A percentile compares a stretch with the other conserved stretches of the same genome.
phyloP scores from a whole-genome alignment of 139 green algal genomes.

The Ettlia oleoabundans region DNA sequence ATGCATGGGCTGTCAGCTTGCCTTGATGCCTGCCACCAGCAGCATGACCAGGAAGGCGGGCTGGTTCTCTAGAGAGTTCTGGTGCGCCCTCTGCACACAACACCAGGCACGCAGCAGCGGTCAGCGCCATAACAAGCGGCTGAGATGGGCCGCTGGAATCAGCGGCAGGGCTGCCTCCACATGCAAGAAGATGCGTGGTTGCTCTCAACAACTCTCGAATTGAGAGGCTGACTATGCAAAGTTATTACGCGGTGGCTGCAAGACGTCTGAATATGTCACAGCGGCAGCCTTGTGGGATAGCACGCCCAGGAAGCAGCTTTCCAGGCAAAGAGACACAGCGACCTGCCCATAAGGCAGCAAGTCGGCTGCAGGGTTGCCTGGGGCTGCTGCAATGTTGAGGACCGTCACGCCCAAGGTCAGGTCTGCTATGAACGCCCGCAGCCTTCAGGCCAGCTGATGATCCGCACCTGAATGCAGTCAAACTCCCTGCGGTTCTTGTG shows the following conservation, averaged over 20 bases:
- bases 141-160: not conserved
- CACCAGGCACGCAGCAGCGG: not conserved
- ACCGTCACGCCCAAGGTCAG: no score
- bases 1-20: not conserved
- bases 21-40: not conserved
- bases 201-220: no score
- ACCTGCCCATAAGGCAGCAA: no score
- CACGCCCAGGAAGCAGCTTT: no score
- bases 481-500: conserved; percentile 39
- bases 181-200: not conserved
- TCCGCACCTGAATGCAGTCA: conserved; percentile 61
- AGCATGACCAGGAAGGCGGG: conserved; percentile 20
- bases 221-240: not conserved
- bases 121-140: no score
- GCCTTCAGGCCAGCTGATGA: not conserved
- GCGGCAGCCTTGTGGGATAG: no score
- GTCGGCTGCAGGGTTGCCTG: no score
- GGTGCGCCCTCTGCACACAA: conserved; percentile 49
- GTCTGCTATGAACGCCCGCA: no score
- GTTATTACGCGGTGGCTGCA: no score
- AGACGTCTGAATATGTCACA: no score
- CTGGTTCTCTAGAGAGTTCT: conserved; percentile 73
- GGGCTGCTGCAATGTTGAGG: no score
- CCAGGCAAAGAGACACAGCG: no score
- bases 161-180: not conserved